Evolutionary conservation across 805 yeast species (phyloP).

Genomic region (Metschnikowia anglica): DNA sequence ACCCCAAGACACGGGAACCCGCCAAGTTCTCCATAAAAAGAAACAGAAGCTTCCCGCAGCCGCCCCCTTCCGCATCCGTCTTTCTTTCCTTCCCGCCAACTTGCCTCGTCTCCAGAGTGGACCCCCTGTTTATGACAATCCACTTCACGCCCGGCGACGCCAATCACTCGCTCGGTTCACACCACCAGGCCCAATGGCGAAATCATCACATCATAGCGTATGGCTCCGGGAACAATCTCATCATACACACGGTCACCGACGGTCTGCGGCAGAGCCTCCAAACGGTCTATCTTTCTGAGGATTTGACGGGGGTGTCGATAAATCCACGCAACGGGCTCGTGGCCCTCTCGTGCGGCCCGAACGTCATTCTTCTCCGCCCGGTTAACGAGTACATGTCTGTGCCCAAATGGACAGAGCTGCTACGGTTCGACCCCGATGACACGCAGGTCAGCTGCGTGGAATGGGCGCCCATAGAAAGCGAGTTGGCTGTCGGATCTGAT

Average conservation of each 20-base stretch:
- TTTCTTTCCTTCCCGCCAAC: neutral
- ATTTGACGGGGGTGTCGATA: constrained; percentile 65
- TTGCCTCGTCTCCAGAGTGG: neutral
- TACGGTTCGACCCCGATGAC: constrained; percentile 19
- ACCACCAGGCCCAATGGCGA: constrained; percentile 65
- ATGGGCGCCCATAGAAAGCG: constrained; percentile 56
- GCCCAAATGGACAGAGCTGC: constrained; percentile 47
- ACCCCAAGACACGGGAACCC: no score
- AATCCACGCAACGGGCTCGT: constrained; percentile 56
- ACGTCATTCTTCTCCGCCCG: constrained; percentile 55
- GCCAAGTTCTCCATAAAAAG: no score
- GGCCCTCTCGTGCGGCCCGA: constrained; percentile 50
- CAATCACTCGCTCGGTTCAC: constrained; percentile 53
- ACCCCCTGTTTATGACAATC: constrained; percentile 48
- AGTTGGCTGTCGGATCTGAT: constrained; percentile 60
- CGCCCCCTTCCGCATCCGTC: no score
- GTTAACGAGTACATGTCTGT: constrained; percentile 46
- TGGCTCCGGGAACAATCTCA: constrained; percentile 85
- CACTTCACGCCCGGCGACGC: constrained; percentile 87
- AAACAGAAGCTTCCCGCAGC: no score
- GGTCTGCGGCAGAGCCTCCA: constrained; percentile 49
- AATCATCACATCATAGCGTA: constrained; percentile 63
- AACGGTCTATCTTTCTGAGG: constrained; percentile 68
- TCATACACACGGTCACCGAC: constrained; percentile 37
- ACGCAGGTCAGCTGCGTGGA: constrained; percentile 32